A percentile compares a stretch with the other conserved stretches of the same genome.
These are phyloP conservation scores for Naganishia liquefaciens DNA, from an alignment of 1,284 basidiomycete genomes.

Conservation along the genomic window DNA sequence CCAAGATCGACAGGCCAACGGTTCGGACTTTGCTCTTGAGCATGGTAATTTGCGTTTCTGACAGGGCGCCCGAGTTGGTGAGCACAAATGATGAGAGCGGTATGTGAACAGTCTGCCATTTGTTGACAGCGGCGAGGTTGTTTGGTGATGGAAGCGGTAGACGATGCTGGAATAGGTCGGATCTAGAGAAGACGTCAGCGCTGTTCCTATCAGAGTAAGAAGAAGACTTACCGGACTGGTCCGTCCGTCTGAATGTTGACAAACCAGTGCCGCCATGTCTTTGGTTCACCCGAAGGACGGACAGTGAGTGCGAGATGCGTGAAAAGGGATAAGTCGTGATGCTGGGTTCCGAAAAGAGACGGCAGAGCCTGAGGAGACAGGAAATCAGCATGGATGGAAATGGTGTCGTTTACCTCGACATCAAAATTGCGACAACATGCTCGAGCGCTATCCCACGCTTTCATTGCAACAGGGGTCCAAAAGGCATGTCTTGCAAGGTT, in stretches of 20 bases:
- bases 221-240: slow-evolving; percentile 48
- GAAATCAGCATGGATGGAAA: neutral
- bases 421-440: neutral
- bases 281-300: slow-evolving; percentile 40
- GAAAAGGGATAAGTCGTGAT: slow-evolving; percentile 56
- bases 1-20: slow-evolving; percentile 55
- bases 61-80: slow-evolving; percentile 56
- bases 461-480: too few relatives aligned
- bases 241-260: slow-evolving; percentile 59
- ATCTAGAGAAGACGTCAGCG: slow-evolving; percentile 36
- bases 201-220: neutral
- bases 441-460: neutral
- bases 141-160: slow-evolving; percentile 49
- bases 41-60: slow-evolving; percentile 55
- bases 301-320: slow-evolving; percentile 56
- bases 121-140: slow-evolving; percentile 25
- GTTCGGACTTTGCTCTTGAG: slow-evolving; percentile 55
- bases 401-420: neutral
- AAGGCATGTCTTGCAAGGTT: too few relatives aligned
- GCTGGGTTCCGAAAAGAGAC: slow-evolving; percentile 56
- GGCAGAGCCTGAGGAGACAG: slow-evolving; percentile 42
- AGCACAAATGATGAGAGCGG: slow-evolving; percentile 57
- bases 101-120: slow-evolving; percentile 56
- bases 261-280: slow-evolving; percentile 51
- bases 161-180: slow-evolving; percentile 59